Evolutionary conservation across 176 grass and related monocot genomes (phyloP), one percentile per base, ranked within the genome.

Genomic region (barley (Hordeum vulgare)): DNA sequence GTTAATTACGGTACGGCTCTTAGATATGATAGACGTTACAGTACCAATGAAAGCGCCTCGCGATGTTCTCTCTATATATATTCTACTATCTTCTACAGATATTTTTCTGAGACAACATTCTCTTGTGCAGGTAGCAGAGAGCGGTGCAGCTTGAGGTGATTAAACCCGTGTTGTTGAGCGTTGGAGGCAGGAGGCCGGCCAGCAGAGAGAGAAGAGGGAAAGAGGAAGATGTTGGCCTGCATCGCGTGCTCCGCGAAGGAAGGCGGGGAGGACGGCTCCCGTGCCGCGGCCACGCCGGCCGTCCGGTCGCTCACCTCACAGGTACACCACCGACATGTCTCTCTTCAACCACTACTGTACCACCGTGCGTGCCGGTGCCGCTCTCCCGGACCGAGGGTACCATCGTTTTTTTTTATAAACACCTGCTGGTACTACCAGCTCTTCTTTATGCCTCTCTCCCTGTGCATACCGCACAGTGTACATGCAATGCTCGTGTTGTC

Each of bases 241-340:
- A 94, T 98, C 80, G 91, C 91, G 7, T 98, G 96, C 49, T 92
- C 91, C n/a, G 89, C 86, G 1, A 93, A 95, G 87, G 96, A 95
- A 77, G 80, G 91, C 77, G 96, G 62, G 39, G 91, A 95, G 73
- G 93, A 88, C 44, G 90, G 87, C 76, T 87, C 93, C 78, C 91
- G 89, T 90, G 91, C 82, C 11, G 67, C 83, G 68, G 85, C 76
- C 82, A 86, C 90, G 57, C 85, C 95, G 2, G 88, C 91, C 67
- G 83, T 85, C 89, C 95, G 85, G 90, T 95, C 93, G 59, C 91
- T 98, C 76, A 95, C 96, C 51, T 91, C 96, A 31, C 96, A 98
- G 87, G 96, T 95, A 83, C 84, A 25, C 45, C 14, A 15, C 31
- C 31, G 31, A 33, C 6, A 4, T 15, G 14, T 49, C 14, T 49